These are phyloP conservation scores for Colletotrichum noveboracense DNA, from an alignment of 2,329 filamentous ascomycete species.

Conservation along the genomic window DNA sequence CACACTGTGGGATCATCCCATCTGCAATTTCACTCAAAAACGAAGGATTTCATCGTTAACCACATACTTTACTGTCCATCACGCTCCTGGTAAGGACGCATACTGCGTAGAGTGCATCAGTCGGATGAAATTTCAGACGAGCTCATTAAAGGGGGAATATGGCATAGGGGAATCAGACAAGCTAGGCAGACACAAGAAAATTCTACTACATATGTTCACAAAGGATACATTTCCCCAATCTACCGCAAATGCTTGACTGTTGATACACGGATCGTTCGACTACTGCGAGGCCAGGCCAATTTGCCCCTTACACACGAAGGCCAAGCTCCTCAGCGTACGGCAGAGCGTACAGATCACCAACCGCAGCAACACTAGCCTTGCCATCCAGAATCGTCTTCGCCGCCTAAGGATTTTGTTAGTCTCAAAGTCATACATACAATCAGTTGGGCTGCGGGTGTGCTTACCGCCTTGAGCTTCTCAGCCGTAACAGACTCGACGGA, in stretches of 20 bases:
- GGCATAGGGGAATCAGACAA: conserved; percentile 15
- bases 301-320: conserved; percentile 79
- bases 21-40: neutral
- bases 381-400: conserved; percentile 86
- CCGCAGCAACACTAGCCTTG: conserved; percentile 87
- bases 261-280: conserved; percentile 41
- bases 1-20: neutral
- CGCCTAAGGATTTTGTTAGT: conserved; percentile 59
- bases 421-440: conserved; percentile 20
- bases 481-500: conserved; percentile 80
- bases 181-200: conserved; percentile 26
- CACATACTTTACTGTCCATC: neutral
- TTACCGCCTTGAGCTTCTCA: conserved; percentile 85
- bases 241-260: conserved; percentile 39
- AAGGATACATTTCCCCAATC: conserved; percentile 44
- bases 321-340: conserved; percentile 95
- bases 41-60: neutral
- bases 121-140: neutral
- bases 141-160: neutral
- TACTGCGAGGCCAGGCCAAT: conserved; percentile 26
- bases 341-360: conserved; percentile 90
- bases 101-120: neutral
- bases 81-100: neutral
- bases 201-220: conserved; percentile 54
- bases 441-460: conserved; percentile 36